These are phyloP conservation scores for Ophiostoma tasmaniense DNA, from an alignment of 2,329 filamentous ascomycete genomes.

Conservation along the genomic window DNA sequence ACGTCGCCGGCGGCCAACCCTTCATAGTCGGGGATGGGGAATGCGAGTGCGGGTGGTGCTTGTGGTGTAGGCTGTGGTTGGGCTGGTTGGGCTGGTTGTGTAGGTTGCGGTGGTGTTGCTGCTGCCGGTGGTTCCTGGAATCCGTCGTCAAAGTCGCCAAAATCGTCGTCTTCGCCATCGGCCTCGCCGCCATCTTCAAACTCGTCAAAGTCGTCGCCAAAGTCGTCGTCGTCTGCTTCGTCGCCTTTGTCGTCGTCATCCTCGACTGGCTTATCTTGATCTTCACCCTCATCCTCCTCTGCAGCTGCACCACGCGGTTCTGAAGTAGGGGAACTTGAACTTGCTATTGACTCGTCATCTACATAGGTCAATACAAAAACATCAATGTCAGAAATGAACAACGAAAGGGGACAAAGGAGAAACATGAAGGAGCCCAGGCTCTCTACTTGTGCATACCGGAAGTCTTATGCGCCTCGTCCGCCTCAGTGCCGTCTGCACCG, in stretches of 20 bases:
- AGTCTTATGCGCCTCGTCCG: not conserved
- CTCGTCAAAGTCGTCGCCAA: constrained; percentile 54
- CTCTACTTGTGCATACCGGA: constrained; percentile 33
- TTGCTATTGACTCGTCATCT: constrained; percentile 32
- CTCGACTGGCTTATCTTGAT: no score
- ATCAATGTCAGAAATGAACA: not conserved
- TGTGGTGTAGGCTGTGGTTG: constrained; percentile 28
- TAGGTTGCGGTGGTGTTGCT: constrained; percentile 22
- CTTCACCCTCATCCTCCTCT: constrained; percentile 13
- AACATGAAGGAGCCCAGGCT: constrained; percentile 16
- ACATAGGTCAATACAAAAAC: constrained; percentile 28
- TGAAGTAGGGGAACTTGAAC: constrained; percentile 25
- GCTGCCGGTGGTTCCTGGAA: constrained; percentile 47
- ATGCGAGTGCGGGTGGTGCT: constrained; percentile 13
- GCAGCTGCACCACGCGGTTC: constrained; percentile 21
- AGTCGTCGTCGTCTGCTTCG: constrained; percentile 37
- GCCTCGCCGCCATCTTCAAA: constrained; percentile 50
- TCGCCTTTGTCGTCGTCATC: constrained; percentile 15
- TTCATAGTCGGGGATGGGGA: constrained; percentile 58
- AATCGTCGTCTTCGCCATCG: constrained; percentile 42
- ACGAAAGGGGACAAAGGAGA: not conserved
- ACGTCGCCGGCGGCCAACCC: constrained; percentile 54
- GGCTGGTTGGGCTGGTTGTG: constrained; percentile 18
- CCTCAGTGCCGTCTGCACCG: not conserved
- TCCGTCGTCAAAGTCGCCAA: constrained; percentile 64